Percentiles rank a stretch among this genome's conserved stretches.
Evolutionary conservation across 495 filamentous ascomycete genomes (phyloP).

Genomic region (Annulohypoxylon nitens): DNA sequence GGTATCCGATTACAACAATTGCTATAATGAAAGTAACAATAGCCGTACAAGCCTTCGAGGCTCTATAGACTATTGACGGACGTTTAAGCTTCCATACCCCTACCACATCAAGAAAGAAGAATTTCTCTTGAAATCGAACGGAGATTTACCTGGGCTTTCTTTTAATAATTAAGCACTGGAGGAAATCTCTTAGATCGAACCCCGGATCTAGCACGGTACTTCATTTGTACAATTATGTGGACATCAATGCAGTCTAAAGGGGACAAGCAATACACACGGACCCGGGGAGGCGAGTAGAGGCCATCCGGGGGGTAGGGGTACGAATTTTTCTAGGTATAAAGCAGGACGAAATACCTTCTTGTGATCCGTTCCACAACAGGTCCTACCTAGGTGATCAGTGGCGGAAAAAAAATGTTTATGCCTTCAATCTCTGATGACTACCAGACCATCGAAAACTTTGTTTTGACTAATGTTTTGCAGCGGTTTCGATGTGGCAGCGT

Average conservation of each 20-base stretch:
- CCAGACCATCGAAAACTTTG: background rate
- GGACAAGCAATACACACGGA: slow-evolving; percentile 14
- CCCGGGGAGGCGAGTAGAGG: background rate
- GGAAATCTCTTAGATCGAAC: slow-evolving; percentile 11
- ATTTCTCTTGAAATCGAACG: background rate
- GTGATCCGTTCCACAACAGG: slow-evolving; percentile 25
- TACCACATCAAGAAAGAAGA: slow-evolving; percentile 12
- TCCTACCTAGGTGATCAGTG: slow-evolving; percentile 1
- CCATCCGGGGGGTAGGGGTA: slow-evolving; percentile 2
- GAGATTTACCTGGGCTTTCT: background rate
- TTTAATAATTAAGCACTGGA: slow-evolving; percentile 29
- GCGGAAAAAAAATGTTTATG: background rate
- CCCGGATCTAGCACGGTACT: slow-evolving; percentile 23
- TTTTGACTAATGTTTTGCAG: slow-evolving; percentile 25
- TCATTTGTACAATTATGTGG: slow-evolving; percentile 10
- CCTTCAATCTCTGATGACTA: background rate
- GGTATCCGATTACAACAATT: background rate
- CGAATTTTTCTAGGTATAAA: slow-evolving; percentile 7
- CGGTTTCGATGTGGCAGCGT: slow-evolving; percentile 2
- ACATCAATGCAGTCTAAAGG: slow-evolving; percentile 24
- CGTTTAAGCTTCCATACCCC: slow-evolving; percentile 12
- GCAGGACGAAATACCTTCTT: slow-evolving; percentile 15
- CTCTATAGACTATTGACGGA: background rate
- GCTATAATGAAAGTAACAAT: slow-evolving; percentile 1
- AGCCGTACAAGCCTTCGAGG: background rate